phyloP scores from a whole-genome alignment of 2,329 filamentous ascomycete genomes.

The Xylariaceae sp. region DNA sequence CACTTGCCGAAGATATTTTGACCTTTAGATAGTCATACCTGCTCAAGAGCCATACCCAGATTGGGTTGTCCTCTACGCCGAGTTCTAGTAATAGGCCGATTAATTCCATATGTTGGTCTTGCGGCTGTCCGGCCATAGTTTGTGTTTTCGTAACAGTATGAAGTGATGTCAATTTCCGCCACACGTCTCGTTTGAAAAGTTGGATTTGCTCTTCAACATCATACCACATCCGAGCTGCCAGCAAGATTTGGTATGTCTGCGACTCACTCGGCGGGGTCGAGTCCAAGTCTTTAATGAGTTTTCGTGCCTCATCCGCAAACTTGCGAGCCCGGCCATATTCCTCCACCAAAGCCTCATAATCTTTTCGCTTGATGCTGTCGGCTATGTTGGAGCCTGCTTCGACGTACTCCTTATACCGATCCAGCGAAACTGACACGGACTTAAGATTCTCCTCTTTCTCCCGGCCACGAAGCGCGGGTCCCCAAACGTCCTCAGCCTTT shows the following conservation, averaged over 20 bases:
- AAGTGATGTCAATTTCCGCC: conserved; percentile 75
- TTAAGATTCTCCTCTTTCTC: conserved; percentile 90
- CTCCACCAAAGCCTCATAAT: conserved; percentile 86
- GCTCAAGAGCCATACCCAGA: conserved; percentile 93
- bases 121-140: conserved; percentile 55
- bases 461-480: conserved; percentile 84
- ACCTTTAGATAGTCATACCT: conserved; percentile 87
- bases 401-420: conserved; percentile 79
- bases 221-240: conserved; percentile 92
- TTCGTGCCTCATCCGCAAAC: conserved; percentile 77
- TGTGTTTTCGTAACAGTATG: conserved; percentile 60
- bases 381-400: conserved; percentile 77
- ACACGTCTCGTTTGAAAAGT: conserved; percentile 84
- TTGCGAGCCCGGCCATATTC: conserved; percentile 83
- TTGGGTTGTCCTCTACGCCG: conserved; percentile 92
- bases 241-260: conserved; percentile 82
- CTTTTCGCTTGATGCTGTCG: conserved; percentile 86
- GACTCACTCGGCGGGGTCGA: conserved; percentile 68
- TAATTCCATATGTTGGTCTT: conserved; percentile 87
- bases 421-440: conserved; percentile 72
- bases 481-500: conserved; percentile 97
- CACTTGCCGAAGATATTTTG: conserved; percentile 78
- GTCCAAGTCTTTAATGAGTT: conserved; percentile 61
- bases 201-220: conserved; percentile 89
- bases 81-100: conserved; percentile 89